A percentile compares a stretch with the other conserved stretches of the same genome.
Evolutionary conservation across 345 rosid genomes (phyloP).

Genomic region (Pistacia integerrima): DNA sequence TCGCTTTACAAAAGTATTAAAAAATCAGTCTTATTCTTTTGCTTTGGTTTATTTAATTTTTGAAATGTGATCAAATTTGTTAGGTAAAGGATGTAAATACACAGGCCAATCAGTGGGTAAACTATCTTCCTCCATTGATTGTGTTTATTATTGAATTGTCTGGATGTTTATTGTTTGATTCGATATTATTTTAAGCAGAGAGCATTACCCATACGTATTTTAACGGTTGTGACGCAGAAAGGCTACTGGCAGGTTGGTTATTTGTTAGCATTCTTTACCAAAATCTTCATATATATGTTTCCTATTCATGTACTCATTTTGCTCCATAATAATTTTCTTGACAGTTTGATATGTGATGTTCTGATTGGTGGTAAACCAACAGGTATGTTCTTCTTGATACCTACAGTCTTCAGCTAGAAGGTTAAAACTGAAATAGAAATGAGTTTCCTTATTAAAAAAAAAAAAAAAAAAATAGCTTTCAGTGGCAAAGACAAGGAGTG

Average conservation of each 20-base stretch:
- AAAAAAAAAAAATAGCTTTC: no score
- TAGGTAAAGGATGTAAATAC: conserved; percentile 61
- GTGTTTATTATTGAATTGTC: conserved; percentile 3
- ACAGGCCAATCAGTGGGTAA: conserved; percentile 82
- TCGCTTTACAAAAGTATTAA: not conserved
- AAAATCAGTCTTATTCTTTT: not conserved
- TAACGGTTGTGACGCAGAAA: conserved; percentile 77
- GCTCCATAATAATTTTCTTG: conserved; percentile 9
- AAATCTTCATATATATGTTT: not conserved
- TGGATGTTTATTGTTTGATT: not conserved
- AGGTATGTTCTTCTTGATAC: conserved; percentile 44
- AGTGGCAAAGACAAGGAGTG: not conserved
- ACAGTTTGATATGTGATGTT: conserved; percentile 90
- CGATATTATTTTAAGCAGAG: conserved; percentile 47
- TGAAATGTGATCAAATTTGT: not conserved
- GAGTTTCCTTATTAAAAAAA: not conserved
- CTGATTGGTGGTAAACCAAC: conserved; percentile 71
- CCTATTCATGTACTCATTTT: conserved; percentile 15
- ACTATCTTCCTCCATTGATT: conserved; percentile 3
- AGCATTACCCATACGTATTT: conserved; percentile 71
- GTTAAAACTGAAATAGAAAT: not conserved
- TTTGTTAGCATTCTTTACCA: not conserved
- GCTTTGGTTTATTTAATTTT: not conserved
- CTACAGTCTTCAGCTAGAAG: not conserved
- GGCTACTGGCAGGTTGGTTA: conserved; percentile 96